Evolutionary conservation across 2,329 filamentous ascomycete species (phyloP), one percentile per base, ranked within the genome.

Genomic region (Fusarium phyllophilum): DNA sequence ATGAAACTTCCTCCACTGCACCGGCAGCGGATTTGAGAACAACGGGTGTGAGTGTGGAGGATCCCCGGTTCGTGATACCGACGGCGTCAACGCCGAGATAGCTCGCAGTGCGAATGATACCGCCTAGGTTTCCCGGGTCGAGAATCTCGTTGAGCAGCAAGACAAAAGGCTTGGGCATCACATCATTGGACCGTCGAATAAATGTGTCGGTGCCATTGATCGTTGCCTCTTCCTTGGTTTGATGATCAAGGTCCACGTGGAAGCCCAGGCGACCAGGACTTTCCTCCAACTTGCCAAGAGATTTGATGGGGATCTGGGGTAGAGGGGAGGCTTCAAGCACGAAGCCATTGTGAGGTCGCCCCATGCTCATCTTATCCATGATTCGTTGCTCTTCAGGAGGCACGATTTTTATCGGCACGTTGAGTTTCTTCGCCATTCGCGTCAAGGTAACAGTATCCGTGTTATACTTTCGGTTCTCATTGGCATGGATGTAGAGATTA

Each of bases 81-180:
- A 99, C 89, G 9, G 94, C 95, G 62, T 95, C 93, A 11, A 94
- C 92, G 29, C 96, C 96, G n/a, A 98, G 89, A 81, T 96, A 98
- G 78, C 94, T 93, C 6, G 95, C 94, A 11, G 94, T 94, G 41
- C 96, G 93, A 48, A 98, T 87, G 68, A 98, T 96, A 29, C 92
- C 94, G 46, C 96, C 96, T 2, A 98, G 85, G 79, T 99, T 99
- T 33, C 94, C 95, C 1, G 95, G 93, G 78, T 99, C 96, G 15
- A 94, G 84, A 42, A 97, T 91, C 61, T 92, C 89, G 75, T 96
- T 92, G 5, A 96, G 85, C 38, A 96, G 84, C 4, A 97, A 84
- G 14, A 97, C 86, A 36, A 97, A 86, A 0, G 94, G 94, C 57
- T 91, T 89, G 63, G 84, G 86, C 18, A 78, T 78, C 20, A 79